phyloP scores from a whole-genome alignment of 345 rosid genomes.

The Gossypium turneri region DNA sequence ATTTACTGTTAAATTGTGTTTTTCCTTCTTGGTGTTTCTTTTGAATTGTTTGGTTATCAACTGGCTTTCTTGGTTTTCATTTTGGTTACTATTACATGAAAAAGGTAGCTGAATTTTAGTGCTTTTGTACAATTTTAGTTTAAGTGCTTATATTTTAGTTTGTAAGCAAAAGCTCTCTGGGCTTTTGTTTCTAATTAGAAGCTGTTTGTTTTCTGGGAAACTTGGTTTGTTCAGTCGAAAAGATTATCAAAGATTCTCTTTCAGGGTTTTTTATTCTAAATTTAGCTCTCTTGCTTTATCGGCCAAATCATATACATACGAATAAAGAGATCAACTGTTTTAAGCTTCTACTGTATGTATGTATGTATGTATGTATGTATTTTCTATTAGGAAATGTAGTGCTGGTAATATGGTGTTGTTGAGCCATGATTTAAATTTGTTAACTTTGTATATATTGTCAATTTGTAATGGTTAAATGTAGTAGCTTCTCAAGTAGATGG shows the following conservation, averaged over 20 bases:
- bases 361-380: neutral
- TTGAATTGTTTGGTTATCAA: neutral
- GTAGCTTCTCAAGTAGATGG: neutral
- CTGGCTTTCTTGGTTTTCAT: constrained; percentile 9
- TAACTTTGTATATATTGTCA: neutral
- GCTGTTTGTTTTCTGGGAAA: neutral
- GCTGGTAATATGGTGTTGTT: neutral
- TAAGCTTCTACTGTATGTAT: neutral
- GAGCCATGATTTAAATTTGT: neutral
- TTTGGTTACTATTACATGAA: neutral
- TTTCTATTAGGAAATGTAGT: neutral
- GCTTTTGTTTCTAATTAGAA: neutral
- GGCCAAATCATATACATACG: neutral
- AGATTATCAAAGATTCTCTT: neutral
- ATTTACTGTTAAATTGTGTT: neutral
- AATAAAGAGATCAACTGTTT: neutral
- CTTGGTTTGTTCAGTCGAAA: neutral
- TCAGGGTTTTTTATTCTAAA: neutral
- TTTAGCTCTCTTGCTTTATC: neutral
- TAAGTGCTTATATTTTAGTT: neutral
- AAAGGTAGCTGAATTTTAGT: neutral
- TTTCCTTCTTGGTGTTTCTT: neutral
- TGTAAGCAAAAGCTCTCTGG: neutral
- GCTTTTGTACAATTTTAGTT: no score
- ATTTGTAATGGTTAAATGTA: neutral